Conservation (phyloP, 805 yeast genomes). For the Yamadazyma philogaea region DNA sequence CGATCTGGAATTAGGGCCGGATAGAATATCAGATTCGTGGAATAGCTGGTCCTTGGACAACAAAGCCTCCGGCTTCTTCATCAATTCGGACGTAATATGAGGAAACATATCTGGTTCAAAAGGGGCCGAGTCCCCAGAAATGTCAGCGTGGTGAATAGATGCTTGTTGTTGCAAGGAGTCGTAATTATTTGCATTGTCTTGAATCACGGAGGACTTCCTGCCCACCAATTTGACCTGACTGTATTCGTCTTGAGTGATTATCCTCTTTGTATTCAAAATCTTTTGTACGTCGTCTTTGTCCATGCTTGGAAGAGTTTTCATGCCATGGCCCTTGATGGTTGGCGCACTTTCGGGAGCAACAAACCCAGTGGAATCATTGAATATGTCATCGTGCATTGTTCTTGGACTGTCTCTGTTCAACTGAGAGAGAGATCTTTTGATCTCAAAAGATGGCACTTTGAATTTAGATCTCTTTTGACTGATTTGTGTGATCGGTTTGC, state of each 20-base stretch:
- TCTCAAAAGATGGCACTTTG: conserved; percentile 42
- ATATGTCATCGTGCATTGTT: conserved; percentile 30
- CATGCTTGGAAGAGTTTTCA: conserved; percentile 50
- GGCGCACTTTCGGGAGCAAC: conserved; percentile 15
- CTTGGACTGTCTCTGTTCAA: neutral
- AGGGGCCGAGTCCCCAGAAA: conserved; percentile 15
- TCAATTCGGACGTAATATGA: conserved; percentile 37
- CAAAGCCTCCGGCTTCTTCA: conserved; percentile 28
- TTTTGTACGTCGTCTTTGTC: conserved; percentile 42
- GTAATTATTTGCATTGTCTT: conserved; percentile 21
- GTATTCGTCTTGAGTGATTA: conserved; percentile 41
- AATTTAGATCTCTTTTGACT: conserved; percentile 26
- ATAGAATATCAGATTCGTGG: conserved; percentile 21
- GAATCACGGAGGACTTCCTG: conserved; percentile 25
- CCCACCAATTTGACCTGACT: conserved; percentile 31
- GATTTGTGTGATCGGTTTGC: conserved; percentile 7
- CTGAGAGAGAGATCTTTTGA: conserved; percentile 27
- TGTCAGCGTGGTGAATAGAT: conserved; percentile 27
- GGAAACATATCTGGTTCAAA: conserved; percentile 21
- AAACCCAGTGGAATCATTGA: conserved; percentile 12
- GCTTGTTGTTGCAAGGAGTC: conserved; percentile 33
- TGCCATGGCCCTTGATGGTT: conserved; percentile 44
- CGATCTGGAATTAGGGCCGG: conserved; percentile 1
- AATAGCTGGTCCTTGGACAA: conserved; percentile 28
- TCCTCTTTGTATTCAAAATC: conserved; percentile 36